These are phyloP conservation scores for Astragalus membranaceus DNA, from an alignment of 306 rosid species.

Conservation along the genomic window DNA sequence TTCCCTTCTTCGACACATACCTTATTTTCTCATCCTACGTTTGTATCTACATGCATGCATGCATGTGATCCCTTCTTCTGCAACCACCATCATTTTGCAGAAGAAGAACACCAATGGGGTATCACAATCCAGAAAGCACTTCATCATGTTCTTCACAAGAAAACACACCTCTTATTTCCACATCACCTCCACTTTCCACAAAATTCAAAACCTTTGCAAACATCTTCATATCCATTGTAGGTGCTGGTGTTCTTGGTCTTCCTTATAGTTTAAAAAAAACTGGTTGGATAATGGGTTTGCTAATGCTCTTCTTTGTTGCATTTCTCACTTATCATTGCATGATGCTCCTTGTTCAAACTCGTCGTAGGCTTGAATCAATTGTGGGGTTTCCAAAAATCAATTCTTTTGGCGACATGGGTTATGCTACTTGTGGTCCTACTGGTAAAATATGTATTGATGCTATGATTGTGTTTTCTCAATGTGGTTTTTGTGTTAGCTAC, in stretches of 20 bases:
- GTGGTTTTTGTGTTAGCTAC: slow-evolving; percentile 56
- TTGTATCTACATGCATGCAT: neutral
- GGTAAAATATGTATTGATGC: slow-evolving; percentile 41
- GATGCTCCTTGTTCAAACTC: slow-evolving; percentile 61
- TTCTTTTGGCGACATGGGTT: slow-evolving; percentile 62
- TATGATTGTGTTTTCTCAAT: slow-evolving; percentile 50
- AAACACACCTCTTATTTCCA: slow-evolving; percentile 36
- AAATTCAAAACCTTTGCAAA: slow-evolving; percentile 58
- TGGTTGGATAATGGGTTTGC: slow-evolving; percentile 51
- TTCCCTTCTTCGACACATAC: neutral
- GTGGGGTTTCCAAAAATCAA: slow-evolving; percentile 24
- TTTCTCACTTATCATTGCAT: slow-evolving; percentile 55
- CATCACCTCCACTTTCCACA: slow-evolving; percentile 37
- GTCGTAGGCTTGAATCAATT: slow-evolving; percentile 43
- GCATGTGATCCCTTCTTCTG: slow-evolving; percentile 11
- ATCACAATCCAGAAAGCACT: neutral
- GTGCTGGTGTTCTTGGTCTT: slow-evolving; percentile 60
- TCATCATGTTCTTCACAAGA: slow-evolving; percentile 8
- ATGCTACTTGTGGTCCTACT: slow-evolving; percentile 30
- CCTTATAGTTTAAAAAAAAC: slow-evolving; percentile 61
- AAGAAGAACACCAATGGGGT: slow-evolving; percentile 20
- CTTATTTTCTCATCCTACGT: neutral
- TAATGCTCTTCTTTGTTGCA: slow-evolving; percentile 45
- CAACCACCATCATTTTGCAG: neutral
- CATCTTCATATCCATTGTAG: slow-evolving; percentile 57